These are phyloP conservation scores for Tylopilus vinaceipallidus DNA, from an alignment of 768 basidiomycete genomes.

Conservation along the genomic window DNA sequence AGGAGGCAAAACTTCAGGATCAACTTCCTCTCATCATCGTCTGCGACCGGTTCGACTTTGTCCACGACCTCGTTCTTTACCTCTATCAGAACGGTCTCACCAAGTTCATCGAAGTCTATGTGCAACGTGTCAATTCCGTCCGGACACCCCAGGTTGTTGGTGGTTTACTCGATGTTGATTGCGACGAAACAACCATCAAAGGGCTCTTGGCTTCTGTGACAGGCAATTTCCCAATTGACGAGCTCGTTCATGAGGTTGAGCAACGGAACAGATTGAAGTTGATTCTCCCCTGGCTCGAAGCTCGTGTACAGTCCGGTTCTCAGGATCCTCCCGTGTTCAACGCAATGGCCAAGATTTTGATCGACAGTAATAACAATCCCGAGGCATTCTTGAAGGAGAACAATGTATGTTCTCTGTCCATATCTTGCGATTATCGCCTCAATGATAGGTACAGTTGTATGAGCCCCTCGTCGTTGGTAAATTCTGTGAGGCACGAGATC, in stretches of 20 bases:
- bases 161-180: slow-evolving; percentile 95
- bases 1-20: slow-evolving; percentile 94
- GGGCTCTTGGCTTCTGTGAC: slow-evolving; percentile 89
- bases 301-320: slow-evolving; percentile 88
- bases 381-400: slow-evolving; percentile 98
- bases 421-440: neutral
- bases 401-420: slow-evolving; percentile 58
- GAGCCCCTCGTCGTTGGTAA: slow-evolving; percentile 97
- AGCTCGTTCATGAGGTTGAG: slow-evolving; percentile 96
- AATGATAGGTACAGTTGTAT: slow-evolving; percentile 61
- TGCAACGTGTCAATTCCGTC: slow-evolving; percentile 95
- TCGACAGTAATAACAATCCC: slow-evolving; percentile 98
- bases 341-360: slow-evolving; percentile 96
- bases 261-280: slow-evolving; percentile 93
- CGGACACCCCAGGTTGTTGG: slow-evolving; percentile 97
- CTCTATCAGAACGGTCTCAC: slow-evolving; percentile 96
- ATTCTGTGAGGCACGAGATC: slow-evolving; percentile 98
- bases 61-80: slow-evolving; percentile 97
- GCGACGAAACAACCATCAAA: slow-evolving; percentile 96
- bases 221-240: slow-evolving; percentile 96
- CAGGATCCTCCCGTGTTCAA: slow-evolving; percentile 95
- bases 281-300: slow-evolving; percentile 96
- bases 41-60: slow-evolving; percentile 99
- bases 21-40: slow-evolving; percentile 99
- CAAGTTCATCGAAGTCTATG: slow-evolving; percentile 99